Percentiles rank a stretch among this genome's conserved stretches.
These are phyloP conservation scores for Podospora comata DNA, from an alignment of 495 filamentous ascomycete genomes.

Conservation along the genomic window DNA sequence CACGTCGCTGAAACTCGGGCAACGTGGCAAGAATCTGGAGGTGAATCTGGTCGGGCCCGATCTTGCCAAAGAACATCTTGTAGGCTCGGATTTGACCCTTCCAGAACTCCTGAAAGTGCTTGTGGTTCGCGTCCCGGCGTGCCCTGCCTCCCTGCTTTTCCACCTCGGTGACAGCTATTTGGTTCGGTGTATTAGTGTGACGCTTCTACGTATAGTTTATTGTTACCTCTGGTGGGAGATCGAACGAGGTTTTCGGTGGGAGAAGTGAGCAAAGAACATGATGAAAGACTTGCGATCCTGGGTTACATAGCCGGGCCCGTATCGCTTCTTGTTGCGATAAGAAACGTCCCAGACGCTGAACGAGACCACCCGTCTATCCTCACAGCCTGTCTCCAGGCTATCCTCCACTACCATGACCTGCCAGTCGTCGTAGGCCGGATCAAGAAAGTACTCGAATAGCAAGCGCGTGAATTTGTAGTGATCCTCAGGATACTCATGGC, in stretches of 20 bases:
- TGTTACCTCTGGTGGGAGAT: no score
- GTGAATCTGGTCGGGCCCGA: conserved; percentile 36
- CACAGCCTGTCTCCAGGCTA: conserved; percentile 22
- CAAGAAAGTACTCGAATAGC: conserved; percentile 35
- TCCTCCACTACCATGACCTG: conserved; percentile 37
- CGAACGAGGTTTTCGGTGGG: background rate
- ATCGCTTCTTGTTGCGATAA: conserved; percentile 29
- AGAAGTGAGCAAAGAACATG: background rate
- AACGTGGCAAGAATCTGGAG: conserved; percentile 37
- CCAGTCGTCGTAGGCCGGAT: conserved; percentile 35
- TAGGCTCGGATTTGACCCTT: conserved; percentile 28
- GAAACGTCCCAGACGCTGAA: conserved; percentile 39
- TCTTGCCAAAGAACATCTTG: conserved; percentile 26
- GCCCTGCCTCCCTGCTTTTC: conserved; percentile 28
- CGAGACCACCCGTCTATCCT: conserved; percentile 22
- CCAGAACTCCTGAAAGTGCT: conserved; percentile 33
- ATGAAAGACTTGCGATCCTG: conserved; percentile 31
- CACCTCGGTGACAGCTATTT: conserved; percentile 27
- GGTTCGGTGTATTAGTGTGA: conserved; percentile 6
- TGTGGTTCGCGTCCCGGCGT: conserved; percentile 33
- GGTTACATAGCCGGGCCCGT: conserved; percentile 31
- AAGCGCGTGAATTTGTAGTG: conserved; percentile 37
- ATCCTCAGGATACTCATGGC: conserved; percentile 32
- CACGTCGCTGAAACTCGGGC: conserved; percentile 33
- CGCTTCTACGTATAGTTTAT: background rate